Base-by-base conservation (phyloP, 1,284 basidiomycete genomes). In the Thecaphora frezii region DNA sequence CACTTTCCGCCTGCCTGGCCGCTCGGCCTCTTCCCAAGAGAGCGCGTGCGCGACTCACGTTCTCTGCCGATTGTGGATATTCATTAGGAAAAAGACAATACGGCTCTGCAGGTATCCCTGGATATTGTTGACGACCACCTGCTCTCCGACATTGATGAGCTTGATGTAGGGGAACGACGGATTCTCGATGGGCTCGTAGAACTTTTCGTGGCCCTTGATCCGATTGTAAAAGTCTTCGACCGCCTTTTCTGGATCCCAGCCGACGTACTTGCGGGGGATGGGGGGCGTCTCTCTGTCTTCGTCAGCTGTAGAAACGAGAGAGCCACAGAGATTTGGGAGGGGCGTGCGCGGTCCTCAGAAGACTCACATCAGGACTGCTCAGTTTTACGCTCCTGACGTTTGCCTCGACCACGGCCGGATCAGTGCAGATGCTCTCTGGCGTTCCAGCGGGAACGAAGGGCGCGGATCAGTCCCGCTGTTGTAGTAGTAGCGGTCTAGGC, bases 351-450 rank as follows among this genome's bases (percentile, higher is more conserved):
- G n/a, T n/a, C n/a, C n/a, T n/a, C n/a, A n/a, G n/a, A 4, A 5
- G 23, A 83, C 89, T 53, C 73, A 91, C 92, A 80, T 97, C 93
- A 2, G 93, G 94, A 22, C 93, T 97, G 21, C 92, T 94, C 46
- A 98, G 91, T 84, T 98, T 98, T 80, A 98, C 94, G 66, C 87
- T 91, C 45, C 93, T 86, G 48, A 98, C 97, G 76, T 98, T 98
- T 9, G 86, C 86, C 63, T 94, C 88, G 55, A 98, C 91, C 54
- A 98, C 89, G 22, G 72, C 70, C 54, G 93, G 90, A 61, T 91
- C 87, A 71, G 93, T 78, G 53, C 80, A 80, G 49, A 81, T 79
- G 69, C 78, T 79, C 52, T 82, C 81, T 72, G 59, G n/a, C 21
- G 25, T 16, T 12, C 2, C 8, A 37, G 14, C 23, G 33, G 12